Conservation (phyloP, 2,329 filamentous ascomycete species). For the Akanthomyces lecanii region DNA sequence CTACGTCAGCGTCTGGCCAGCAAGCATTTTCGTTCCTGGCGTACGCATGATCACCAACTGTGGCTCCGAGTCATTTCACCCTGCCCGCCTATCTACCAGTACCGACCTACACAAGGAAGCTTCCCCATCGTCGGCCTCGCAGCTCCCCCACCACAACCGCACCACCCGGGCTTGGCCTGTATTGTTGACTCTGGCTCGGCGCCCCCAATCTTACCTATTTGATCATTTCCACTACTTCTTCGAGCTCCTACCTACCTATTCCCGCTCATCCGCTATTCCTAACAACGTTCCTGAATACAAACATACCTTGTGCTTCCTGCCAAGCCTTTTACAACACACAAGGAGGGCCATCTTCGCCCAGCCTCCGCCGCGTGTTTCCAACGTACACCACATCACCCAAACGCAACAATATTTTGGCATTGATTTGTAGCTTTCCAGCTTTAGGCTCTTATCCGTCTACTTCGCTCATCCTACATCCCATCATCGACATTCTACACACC, state of each 20-base stretch:
- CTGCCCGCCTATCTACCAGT: no score
- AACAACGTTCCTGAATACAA: neutral
- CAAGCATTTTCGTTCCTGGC: neutral
- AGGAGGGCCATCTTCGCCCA: neutral
- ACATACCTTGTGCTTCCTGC: conserved; percentile 5
- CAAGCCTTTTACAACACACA: conserved; percentile 6
- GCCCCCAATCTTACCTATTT: neutral
- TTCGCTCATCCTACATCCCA: neutral
- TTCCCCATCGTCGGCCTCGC: neutral
- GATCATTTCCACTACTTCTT: neutral
- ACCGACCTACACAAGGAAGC: neutral
- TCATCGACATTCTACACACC: neutral
- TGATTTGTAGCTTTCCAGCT: neutral
- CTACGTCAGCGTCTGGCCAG: neutral
- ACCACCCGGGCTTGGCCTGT: no score
- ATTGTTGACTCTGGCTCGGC: neutral
- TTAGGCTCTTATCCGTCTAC: neutral
- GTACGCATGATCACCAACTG: neutral
- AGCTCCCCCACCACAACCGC: neutral
- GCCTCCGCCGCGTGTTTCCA: neutral
- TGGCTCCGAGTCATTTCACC: neutral
- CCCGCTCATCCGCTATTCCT: neutral
- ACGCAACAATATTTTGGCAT: conserved; percentile 3
- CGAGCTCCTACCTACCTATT: neutral
- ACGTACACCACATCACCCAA: neutral